Conservation (phyloP, 306 rosid genomes). For the Dicorynia guianensis region DNA sequence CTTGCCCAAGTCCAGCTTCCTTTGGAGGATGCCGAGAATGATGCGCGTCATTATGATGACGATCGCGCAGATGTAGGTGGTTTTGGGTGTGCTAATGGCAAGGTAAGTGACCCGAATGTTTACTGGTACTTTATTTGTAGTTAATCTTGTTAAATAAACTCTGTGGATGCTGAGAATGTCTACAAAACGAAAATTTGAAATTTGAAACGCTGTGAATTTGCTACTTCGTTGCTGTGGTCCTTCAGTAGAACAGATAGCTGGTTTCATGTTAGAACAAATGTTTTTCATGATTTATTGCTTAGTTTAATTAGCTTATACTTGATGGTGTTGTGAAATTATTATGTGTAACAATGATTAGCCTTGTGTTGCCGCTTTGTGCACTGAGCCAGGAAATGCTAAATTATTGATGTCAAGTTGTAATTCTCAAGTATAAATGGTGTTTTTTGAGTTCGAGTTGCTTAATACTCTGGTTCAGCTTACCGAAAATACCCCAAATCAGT, state of each 20-base stretch:
- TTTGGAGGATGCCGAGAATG: constrained; percentile 90
- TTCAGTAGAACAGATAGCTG: no score
- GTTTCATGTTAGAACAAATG: no score
- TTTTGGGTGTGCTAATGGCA: constrained; percentile 92
- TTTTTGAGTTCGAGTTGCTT: no score
- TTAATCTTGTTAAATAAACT: neutral
- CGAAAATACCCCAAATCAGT: neutral
- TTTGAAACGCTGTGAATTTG: neutral
- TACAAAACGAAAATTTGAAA: neutral
- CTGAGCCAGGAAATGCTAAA: neutral
- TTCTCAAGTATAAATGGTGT: neutral
- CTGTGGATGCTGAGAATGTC: neutral
- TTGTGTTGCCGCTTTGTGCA: neutral
- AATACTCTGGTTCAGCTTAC: neutral
- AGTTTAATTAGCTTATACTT: no score
- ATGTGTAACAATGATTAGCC: neutral
- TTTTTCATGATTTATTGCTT: no score
- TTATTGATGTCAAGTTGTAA: neutral
- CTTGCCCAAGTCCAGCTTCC: constrained; percentile 97
- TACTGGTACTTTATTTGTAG: neutral
- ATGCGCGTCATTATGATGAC: constrained; percentile 89
- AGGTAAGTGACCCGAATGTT: constrained; percentile 49
- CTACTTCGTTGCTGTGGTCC: neutral
- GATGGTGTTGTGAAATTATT: no score
- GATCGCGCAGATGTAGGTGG: constrained; percentile 86